Base-by-base conservation (phyloP, 2,329 filamentous ascomycete genomes). In the Cadophora luteo-olivacea region DNA sequence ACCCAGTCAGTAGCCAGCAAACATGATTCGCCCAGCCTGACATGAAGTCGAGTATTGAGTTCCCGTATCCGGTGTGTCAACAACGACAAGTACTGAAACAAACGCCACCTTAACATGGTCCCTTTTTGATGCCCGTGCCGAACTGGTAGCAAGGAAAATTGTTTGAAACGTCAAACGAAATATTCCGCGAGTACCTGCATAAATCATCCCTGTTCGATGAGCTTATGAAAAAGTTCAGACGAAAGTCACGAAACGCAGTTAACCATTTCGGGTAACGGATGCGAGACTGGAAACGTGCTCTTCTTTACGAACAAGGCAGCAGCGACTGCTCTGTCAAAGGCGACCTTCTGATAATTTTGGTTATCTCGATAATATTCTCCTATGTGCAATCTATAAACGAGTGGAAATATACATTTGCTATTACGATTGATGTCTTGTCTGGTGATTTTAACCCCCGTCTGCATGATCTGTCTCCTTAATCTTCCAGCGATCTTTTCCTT, bases 331-430 rank as follows among this genome's bases (percentile, higher is more conserved):
- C 19, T 22, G 11, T 22, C 45, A 49, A 49, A 22, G 6, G 22
- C 22, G 19, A 22, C 19, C 22, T 22, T 49, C 22, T 49, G 45
- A 49, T 14, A 19, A 7, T 22, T 1, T 49, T 49, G 45, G n/a
- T 49, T 8, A 22, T 49, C 19, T 49, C n/a, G 45, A 49, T 49
- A 14, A 14, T 22, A 22, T 49, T 49, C n/a, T 49, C 19, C 19
- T 49, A 49, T 49, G n/a, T 49, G 19, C 45, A 49, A 11, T 49
- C n/a, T 49, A 49, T 25, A 25, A 60, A 45, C 33, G 57, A 60
- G 57, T 60, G 36, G 32, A 60, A 60, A 60, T 41, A 60, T 58
- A 41, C n/a, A 60, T 41, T 41, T 45, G 33, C 33, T 16, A 60
- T 60, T 60, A 60, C 25, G 22, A 41, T 60, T 60, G 19, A 29